Evolutionary conservation across 192 early-diverging fungal genomes (phyloP), one percentile per base, ranked within the genome.

Genomic region (Podila horticola): DNA sequence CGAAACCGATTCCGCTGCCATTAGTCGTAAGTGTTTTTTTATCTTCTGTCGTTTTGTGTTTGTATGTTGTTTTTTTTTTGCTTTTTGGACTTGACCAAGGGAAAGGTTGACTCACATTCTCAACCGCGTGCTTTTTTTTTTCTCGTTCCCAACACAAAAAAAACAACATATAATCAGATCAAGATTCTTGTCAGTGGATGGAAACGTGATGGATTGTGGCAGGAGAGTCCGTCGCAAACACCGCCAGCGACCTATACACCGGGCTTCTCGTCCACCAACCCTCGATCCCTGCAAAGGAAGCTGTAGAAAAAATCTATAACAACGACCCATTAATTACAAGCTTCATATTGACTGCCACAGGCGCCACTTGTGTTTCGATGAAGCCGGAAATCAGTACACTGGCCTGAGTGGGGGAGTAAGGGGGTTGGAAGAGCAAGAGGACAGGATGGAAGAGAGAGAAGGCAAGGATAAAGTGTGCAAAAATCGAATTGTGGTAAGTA

Each of bases 121-220:
- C 41, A 45, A 45, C 41, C 41, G 41, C 11, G 41, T 45, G 41
- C 2, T 3, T 36, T 11, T 9, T 36, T 36, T 36, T 36, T 36
- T 36, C 8, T 3, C 34, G 31, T 31, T 31, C 31, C 31, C 31
- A 31, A 36, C 3, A n/a, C 49, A 33, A 58, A 41, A 60, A 26
- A 33, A 61, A 41, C 29, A 36, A 26, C 22, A 61, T 48, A n/a
- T 50, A 72, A 48, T 2, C 58, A 89, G 88, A 82, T 89, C 38
- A 82, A 85, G 30, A 76, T 89, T 19, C 65, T 89, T 55, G 85
- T 89, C 5, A 82, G 82, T 51, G 88, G 88, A 19, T 89, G 88
- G 88, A 85, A 89, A 64, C 72, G 86, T 34, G 86, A 89, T 66
- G 88, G 88, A 5, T 62, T 84, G 65, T 89, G 86, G 86, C 84